Base-by-base conservation (phyloP, 2,329 filamentous ascomycete species). In the Penicillium vulpinum region DNA sequence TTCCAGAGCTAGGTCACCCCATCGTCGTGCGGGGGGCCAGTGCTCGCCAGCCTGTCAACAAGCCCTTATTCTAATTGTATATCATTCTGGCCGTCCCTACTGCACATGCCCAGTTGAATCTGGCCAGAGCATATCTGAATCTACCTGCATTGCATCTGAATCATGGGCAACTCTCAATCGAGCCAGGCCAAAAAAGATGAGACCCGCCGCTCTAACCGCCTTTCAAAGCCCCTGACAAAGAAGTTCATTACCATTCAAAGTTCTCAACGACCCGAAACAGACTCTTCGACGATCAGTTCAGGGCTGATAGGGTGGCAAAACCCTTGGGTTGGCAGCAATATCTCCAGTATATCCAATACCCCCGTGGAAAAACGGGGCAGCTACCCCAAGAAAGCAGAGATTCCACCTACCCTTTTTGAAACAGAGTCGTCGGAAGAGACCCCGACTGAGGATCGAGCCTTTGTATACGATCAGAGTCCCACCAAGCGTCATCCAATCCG, bases 151-250 rank as follows among this genome's bases (percentile, higher is more conserved):
- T 44, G 47, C 33, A 43, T 51, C 46, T 58, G 45, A 64, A 65
- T 54, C 63, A 76, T 76, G 74, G 74, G 74, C 61, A 74, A 71
- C 61, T 66, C 63, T 21, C 68, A 70, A 51, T 76, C 74, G 33
- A 67, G 64, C 45, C 63, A 63, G 58, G 67, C 59, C 51, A 71
- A 64, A 63, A 71, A 64, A 63, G 64, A 70, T 51, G 71, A 73
- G 51, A 67, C 65, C 41, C 68, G 68, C 55, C 69, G 65, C 51
- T 66, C 68, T 28, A 75, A 74, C 49, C 72, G 72, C 53, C 62
- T 75, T 35, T 74, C 73, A 38, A 76, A 75, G 45, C 70, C 73
- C 29, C 63, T 68, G n/a, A 68, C 68, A 13, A 73, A 66, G 43
- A 63, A 62, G 41, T 43, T 64, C 21, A 55, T 43, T 47, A 48